These are phyloP conservation scores for Diplodia seriata DNA, from an alignment of 2,329 filamentous ascomycete species.

Conservation along the genomic window DNA sequence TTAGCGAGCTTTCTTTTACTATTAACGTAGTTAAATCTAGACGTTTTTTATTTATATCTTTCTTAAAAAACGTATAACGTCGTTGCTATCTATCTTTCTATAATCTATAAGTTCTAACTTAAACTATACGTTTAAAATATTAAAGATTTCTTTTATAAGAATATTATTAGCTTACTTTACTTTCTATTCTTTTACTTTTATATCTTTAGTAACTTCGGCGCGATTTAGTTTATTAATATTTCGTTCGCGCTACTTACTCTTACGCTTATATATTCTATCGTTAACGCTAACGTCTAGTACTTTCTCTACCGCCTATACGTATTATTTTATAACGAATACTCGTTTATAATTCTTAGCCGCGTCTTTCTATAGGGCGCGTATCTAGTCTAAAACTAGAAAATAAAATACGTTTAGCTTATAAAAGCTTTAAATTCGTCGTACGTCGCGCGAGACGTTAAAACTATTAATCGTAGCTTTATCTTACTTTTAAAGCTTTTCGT, in stretches of 20 bases:
- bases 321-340: neutral
- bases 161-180: constrained; percentile 53
- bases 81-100: constrained; percentile 40
- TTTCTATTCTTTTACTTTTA: constrained; percentile 52
- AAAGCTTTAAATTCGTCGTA: neutral
- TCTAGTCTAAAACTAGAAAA: constrained; percentile 38
- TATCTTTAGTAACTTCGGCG: constrained; percentile 37
- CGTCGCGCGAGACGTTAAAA: neutral
- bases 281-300: constrained; percentile 45
- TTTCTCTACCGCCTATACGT: constrained; percentile 52
- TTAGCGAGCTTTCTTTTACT: neutral
- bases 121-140: constrained; percentile 43
- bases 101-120: constrained; percentile 36
- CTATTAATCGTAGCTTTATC: neutral
- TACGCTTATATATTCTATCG: constrained; percentile 50
- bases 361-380: constrained; percentile 59
- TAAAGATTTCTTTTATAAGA: constrained; percentile 42
- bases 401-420: neutral
- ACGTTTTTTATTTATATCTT: constrained; percentile 40
- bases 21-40: constrained; percentile 37
- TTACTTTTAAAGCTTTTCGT: neutral
- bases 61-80: constrained; percentile 40
- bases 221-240: constrained; percentile 52
- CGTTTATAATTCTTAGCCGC: constrained; percentile 47
- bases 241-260: constrained; percentile 48